Evolutionary conservation across 2,329 filamentous ascomycete species (phyloP).

Genomic region (Trichophyton simii): DNA sequence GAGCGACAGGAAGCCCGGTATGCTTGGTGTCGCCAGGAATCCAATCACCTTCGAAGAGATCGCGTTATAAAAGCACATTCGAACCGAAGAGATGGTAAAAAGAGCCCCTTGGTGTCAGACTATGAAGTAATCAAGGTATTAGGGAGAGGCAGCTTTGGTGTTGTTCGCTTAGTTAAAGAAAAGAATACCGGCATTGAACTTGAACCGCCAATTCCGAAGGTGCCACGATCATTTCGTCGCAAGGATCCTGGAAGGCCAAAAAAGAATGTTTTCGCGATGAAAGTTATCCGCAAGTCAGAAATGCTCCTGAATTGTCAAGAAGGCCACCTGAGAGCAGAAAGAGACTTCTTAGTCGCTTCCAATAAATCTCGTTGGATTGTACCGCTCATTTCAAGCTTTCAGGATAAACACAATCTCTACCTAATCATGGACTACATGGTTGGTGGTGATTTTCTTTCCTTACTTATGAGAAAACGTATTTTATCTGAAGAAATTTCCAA

Average conservation of each 20-base stretch:
- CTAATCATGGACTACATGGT: constrained; percentile 98
- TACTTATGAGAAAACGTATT: constrained; percentile 74
- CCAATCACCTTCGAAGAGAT: constrained; percentile 58
- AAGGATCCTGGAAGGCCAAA: constrained; percentile 16
- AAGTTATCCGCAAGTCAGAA: constrained; percentile 84
- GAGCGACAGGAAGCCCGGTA: constrained; percentile 41
- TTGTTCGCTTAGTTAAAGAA: constrained; percentile 74
- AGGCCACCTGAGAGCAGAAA: constrained; percentile 77
- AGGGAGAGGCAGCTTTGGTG: constrained; percentile 88
- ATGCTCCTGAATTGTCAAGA: constrained; percentile 90
- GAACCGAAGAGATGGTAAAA: constrained; percentile 29
- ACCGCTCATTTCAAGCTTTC: constrained; percentile 75
- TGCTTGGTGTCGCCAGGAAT: constrained; percentile 56
- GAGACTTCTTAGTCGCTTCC: constrained; percentile 81
- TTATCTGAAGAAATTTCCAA: constrained; percentile 65
- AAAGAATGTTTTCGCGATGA: constrained; percentile 79
- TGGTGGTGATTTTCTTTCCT: constrained; percentile 80
- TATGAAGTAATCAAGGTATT: constrained; percentile 73
- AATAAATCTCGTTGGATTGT: constrained; percentile 87
- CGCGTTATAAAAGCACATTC: constrained; percentile 57
- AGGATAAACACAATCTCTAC: constrained; percentile 73
- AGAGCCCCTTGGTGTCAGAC: constrained; percentile 45
- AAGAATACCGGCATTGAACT: constrained; percentile 23
- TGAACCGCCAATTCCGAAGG: constrained; percentile 8
- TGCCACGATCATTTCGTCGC: constrained; percentile 12